A percentile compares a stretch with the other conserved stretches of the same genome.
Conservation (phyloP, 306 rosid species). For the Quercus wislizeni region DNA sequence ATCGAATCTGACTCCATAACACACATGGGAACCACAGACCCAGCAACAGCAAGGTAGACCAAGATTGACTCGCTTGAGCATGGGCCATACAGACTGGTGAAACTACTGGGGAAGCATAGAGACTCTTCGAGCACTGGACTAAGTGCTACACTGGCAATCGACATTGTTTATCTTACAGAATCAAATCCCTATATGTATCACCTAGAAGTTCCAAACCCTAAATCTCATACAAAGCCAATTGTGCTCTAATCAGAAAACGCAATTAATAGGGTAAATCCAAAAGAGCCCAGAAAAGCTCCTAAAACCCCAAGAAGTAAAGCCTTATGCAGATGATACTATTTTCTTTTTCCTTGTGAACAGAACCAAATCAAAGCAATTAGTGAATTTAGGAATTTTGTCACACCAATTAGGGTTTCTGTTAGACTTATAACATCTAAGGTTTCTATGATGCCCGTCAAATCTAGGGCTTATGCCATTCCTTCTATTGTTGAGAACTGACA, state of each 20-base stretch:
- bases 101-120: conserved; percentile 17
- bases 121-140: conserved; percentile 37
- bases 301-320: conserved; percentile 15
- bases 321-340: conserved; percentile 2
- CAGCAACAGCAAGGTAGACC: conserved; percentile 60
- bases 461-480: background rate
- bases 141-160: conserved; percentile 49
- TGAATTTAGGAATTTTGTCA: conserved; percentile 13
- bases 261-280: conserved; percentile 3
- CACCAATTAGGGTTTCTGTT: conserved; percentile 9
- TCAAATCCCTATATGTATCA: conserved; percentile 34
- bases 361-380: conserved; percentile 20
- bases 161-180: conserved; percentile 41
- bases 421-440: background rate
- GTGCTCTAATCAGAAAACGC: background rate
- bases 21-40: conserved; percentile 64
- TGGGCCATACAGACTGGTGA: conserved; percentile 16
- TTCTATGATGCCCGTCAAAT: background rate
- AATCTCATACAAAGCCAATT: conserved; percentile 5
- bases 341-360: conserved; percentile 20
- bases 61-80: conserved; percentile 38
- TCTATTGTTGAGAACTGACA: background rate
- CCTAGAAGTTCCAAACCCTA: conserved; percentile 38
- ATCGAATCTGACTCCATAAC: conserved; percentile 63
- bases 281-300: background rate